A percentile compares a stretch with the other conserved stretches of the same genome.
Conservation (phyloP, 331 rosid species). For the Quercus tomentella region DNA sequence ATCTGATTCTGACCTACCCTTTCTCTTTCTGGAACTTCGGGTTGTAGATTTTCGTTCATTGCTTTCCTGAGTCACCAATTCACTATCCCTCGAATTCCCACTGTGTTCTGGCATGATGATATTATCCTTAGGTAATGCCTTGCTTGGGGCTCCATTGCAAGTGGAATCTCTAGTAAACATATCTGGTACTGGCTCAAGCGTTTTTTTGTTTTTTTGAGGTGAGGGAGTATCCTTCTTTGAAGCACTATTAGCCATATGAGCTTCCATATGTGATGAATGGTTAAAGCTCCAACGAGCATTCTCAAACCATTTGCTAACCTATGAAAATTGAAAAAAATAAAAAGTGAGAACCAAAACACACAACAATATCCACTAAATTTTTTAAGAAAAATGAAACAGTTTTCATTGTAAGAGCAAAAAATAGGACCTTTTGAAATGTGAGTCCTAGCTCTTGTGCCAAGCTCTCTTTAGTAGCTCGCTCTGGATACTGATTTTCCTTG, state of each 20-base stretch:
- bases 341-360: background rate
- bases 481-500: constrained; percentile 83
- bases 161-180: constrained; percentile 2
- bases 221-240: constrained; percentile 11
- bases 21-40: constrained; percentile 53
- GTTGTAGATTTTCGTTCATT: constrained; percentile 31
- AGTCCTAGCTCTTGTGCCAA: constrained; percentile 81
- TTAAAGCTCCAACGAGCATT: constrained; percentile 78
- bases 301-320: constrained; percentile 96
- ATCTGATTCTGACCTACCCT: constrained; percentile 54
- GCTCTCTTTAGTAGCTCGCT: constrained; percentile 63
- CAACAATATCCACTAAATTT: background rate
- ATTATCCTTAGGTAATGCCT: constrained; percentile 14
- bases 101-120: constrained; percentile 7
- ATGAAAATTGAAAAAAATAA: background rate
- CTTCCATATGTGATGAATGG: constrained; percentile 31
- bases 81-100: constrained; percentile 16
- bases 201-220: constrained; percentile 18
- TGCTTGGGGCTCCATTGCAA: constrained; percentile 19
- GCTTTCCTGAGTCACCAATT: constrained; percentile 20
- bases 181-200: constrained; percentile 11
- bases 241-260: constrained; percentile 28
- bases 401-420: constrained; percentile 4
- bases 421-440: constrained; percentile 59
- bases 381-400: background rate